Percentiles rank a stretch among this genome's conserved stretches.
These are phyloP conservation scores for Colletotrichum camelliae DNA, from an alignment of 2,329 filamentous ascomycete genomes.

Conservation along the genomic window DNA sequence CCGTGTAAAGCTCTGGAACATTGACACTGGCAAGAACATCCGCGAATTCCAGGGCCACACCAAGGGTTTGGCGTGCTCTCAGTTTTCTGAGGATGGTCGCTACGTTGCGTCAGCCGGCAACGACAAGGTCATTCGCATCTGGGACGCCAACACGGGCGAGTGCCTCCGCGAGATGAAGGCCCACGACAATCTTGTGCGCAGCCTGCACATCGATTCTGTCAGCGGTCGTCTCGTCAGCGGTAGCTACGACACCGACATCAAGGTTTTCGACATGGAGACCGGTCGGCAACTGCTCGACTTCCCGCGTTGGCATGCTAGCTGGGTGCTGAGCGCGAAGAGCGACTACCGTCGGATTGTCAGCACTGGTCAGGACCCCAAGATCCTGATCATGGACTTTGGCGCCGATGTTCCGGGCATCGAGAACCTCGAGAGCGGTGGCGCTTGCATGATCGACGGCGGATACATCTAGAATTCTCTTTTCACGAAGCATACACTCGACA, in stretches of 20 bases:
- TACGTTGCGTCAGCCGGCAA: conserved; percentile 95
- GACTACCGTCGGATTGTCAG: conserved; percentile 95
- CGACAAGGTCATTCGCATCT: conserved; percentile 94
- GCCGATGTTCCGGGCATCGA: conserved; percentile 63
- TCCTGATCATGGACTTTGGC: conserved; percentile 93
- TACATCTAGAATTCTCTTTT: conserved; percentile 32
- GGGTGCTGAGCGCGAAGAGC: conserved; percentile 95
- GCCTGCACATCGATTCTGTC: conserved; percentile 86
- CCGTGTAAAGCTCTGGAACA: conserved; percentile 93
- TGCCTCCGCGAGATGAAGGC: conserved; percentile 82
- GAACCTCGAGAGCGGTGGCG: conserved; percentile 54
- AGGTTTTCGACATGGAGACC: conserved; percentile 87
- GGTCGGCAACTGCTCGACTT: conserved; percentile 83
- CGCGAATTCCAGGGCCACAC: conserved; percentile 91
- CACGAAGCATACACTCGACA: not conserved
- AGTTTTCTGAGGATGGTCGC: conserved; percentile 94
- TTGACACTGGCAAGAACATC: conserved; percentile 85
- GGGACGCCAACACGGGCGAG: conserved; percentile 89
- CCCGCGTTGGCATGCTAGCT: conserved; percentile 94
- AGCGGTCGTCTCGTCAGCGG: conserved; percentile 89
- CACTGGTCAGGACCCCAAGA: conserved; percentile 91
- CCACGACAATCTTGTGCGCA: conserved; percentile 86
- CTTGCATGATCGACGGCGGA: conserved; percentile 29
- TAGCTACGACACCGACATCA: conserved; percentile 94
- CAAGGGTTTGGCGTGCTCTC: conserved; percentile 92